Conservation (phyloP, 106 monocot species). For the Dioscorea dumetorum region DNA sequence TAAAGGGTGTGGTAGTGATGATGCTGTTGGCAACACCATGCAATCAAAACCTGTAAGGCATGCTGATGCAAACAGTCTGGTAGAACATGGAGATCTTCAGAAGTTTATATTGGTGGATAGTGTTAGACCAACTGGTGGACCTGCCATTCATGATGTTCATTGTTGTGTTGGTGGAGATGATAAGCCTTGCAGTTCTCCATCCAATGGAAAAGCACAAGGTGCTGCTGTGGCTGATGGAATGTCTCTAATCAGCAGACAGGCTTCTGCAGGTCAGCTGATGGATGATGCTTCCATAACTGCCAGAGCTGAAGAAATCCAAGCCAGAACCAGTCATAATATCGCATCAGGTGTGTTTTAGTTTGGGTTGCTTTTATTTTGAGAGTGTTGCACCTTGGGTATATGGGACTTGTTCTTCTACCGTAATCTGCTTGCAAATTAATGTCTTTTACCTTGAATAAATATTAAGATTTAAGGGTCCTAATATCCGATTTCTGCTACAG, state of each 20-base stretch:
- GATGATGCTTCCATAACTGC: constrained; percentile 21
- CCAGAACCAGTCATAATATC: constrained; percentile 24
- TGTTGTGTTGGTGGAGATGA: constrained; percentile 24
- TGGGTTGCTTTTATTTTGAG: not conserved
- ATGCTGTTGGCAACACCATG: constrained; percentile 19
- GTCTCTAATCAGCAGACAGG: constrained; percentile 33
- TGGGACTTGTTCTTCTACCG: not conserved
- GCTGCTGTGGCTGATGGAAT: constrained; percentile 32
- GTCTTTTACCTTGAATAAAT: not conserved
- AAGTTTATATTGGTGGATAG: constrained; percentile 47
- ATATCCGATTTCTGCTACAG: not conserved
- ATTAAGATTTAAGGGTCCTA: not conserved
- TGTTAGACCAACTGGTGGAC: constrained; percentile 34
- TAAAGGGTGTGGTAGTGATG: constrained; percentile 28
- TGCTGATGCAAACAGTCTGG: constrained; percentile 33
- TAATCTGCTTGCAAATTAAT: not conserved
- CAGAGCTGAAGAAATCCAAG: constrained; percentile 34
- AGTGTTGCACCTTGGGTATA: not conserved
- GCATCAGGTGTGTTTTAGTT: constrained; percentile 19
- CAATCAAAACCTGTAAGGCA: constrained; percentile 23
- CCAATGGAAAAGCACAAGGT: constrained; percentile 33
- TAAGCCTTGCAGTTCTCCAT: constrained; percentile 12
- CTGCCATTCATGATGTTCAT: constrained; percentile 47
- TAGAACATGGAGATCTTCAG: constrained; percentile 37
- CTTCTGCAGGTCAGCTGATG: constrained; percentile 21